Evolutionary conservation across 768 basidiomycete species (phyloP).

Genomic region (Phanerodontia chrysosporium): DNA sequence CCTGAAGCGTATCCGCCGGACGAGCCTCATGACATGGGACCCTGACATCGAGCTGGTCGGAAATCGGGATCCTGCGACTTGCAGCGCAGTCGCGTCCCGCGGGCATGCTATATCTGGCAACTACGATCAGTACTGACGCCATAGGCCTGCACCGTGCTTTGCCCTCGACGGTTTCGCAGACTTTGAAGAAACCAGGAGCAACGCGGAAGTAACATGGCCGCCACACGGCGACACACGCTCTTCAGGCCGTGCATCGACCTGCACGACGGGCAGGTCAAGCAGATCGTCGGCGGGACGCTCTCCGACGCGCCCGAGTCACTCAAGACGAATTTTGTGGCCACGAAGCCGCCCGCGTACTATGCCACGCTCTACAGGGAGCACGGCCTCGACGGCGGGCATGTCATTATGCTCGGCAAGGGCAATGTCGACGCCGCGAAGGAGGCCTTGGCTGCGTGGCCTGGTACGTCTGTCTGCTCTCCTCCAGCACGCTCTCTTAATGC

Average conservation of each 20-base stretch:
- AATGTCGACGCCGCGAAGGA: slow-evolving; percentile 88
- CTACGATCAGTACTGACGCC: neutral
- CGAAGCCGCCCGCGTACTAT: slow-evolving; percentile 76
- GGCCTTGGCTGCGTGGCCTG: slow-evolving; percentile 82
- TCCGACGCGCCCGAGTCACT: slow-evolving; percentile 63
- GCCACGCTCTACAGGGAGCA: slow-evolving; percentile 72
- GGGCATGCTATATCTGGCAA: neutral
- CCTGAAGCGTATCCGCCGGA: no score
- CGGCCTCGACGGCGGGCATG: slow-evolving; percentile 80
- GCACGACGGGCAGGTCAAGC: slow-evolving; percentile 93
- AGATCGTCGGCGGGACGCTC: slow-evolving; percentile 94
- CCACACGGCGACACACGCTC: slow-evolving; percentile 18
- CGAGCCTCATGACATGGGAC: no score
- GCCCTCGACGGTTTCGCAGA: neutral
- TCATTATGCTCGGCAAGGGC: slow-evolving; percentile 90
- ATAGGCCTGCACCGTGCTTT: neutral
- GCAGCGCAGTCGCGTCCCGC: no score
- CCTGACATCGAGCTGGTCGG: no score
- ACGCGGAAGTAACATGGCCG: neutral
- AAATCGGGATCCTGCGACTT: no score
- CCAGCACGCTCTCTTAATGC: neutral
- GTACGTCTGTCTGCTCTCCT: slow-evolving; percentile 31
- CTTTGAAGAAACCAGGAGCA: no score
- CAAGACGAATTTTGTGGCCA: slow-evolving; percentile 89
- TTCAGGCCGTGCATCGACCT: slow-evolving; percentile 97